Conservation (phyloP, 1,284 basidiomycete genomes). For the Leucocoprinus gongylophorus region DNA sequence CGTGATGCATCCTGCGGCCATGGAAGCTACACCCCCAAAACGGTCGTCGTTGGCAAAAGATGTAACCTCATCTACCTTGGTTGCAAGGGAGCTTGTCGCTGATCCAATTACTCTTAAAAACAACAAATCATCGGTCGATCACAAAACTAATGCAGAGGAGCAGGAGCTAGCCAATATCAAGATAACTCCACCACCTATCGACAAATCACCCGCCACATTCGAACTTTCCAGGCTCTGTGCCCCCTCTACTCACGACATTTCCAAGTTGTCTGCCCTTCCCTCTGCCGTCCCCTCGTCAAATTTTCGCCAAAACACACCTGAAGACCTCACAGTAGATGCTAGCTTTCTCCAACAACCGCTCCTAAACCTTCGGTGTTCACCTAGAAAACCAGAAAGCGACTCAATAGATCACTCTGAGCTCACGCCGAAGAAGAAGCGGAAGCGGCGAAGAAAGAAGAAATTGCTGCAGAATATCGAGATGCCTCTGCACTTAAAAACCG, state of each 20-base stretch:
- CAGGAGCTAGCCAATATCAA: no score
- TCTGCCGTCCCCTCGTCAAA: not conserved
- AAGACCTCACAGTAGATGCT: not conserved
- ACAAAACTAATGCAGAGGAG: no score
- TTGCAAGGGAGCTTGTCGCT: not conserved
- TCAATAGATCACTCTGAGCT: conserved; percentile 18
- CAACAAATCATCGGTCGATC: conserved; percentile 1
- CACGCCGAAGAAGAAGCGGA: conserved; percentile 44
- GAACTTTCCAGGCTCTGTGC: no score
- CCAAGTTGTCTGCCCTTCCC: not conserved
- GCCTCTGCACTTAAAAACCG: not conserved
- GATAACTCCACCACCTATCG: no score
- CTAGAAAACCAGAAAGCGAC: conserved; percentile 25
- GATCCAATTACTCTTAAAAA: not conserved
- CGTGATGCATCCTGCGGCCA: not conserved
- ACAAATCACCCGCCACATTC: no score
- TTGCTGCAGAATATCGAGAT: conserved; percentile 16
- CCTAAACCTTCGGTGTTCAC: conserved; percentile 52
- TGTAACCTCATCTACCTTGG: not conserved
- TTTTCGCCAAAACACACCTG: conserved; percentile 14
- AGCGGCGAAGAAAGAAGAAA: conserved; percentile 49
- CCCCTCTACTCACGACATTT: not conserved
- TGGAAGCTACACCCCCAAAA: not conserved
- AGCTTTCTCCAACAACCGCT: conserved; percentile 34
- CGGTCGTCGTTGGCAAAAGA: not conserved